Evolutionary conservation across 2,329 filamentous ascomycete genomes (phyloP).

Genomic region (Penicillium sp.): DNA sequence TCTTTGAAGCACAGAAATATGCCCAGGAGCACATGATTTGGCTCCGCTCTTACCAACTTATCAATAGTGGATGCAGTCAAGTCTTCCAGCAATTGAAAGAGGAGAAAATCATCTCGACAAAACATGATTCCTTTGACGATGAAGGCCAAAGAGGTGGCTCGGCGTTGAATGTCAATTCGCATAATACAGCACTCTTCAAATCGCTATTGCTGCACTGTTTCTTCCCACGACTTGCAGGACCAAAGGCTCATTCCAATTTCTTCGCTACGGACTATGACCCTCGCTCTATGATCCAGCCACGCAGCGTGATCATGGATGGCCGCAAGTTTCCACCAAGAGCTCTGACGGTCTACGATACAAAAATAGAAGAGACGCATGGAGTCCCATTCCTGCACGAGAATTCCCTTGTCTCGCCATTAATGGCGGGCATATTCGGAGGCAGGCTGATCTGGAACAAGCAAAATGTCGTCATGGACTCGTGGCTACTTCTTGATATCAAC

Average conservation of each 20-base stretch:
- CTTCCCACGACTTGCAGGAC: slow-evolving; percentile 51
- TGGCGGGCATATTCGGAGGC: slow-evolving; percentile 33
- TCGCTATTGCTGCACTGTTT: slow-evolving; percentile 51
- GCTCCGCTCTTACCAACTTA: neutral
- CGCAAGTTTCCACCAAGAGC: neutral
- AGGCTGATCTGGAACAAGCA: slow-evolving; percentile 19
- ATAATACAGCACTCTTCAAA: slow-evolving; percentile 50
- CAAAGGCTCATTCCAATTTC: neutral
- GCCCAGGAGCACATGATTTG: slow-evolving; percentile 15
- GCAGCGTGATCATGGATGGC: slow-evolving; percentile 8
- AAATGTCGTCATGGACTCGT: slow-evolving; percentile 39
- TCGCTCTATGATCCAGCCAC: neutral
- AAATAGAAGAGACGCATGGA: neutral
- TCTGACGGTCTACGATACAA: slow-evolving; percentile 16
- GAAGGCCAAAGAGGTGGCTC: slow-evolving; percentile 39
- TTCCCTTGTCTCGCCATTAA: slow-evolving; percentile 34
- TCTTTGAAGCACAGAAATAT: slow-evolving; percentile 35
- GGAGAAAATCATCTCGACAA: neutral
- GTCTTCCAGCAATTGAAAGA: neutral
- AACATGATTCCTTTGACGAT: slow-evolving; percentile 16
- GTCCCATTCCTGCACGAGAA: slow-evolving; percentile 32
- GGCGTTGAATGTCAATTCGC: slow-evolving; percentile 51
- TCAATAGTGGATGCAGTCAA: neutral
- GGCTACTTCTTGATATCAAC: slow-evolving; percentile 37
- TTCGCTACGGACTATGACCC: neutral